These are phyloP conservation scores for Vinca minor DNA, from an alignment of 257 asterid species.

Conservation along the genomic window DNA sequence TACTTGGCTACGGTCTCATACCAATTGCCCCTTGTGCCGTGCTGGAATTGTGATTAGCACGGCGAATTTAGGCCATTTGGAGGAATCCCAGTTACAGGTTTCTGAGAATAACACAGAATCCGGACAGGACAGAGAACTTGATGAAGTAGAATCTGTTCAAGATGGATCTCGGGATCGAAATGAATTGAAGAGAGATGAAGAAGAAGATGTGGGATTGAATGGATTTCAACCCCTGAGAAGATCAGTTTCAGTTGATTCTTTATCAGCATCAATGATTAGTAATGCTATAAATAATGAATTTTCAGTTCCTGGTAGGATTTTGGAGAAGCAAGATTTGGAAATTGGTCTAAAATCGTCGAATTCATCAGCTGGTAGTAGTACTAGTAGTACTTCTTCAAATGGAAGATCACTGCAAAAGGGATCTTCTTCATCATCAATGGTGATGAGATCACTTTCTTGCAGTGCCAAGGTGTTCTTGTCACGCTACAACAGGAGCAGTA, in stretches of 20 bases:
- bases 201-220: constrained; percentile 13
- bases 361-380: constrained; percentile 20
- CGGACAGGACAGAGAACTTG: constrained; percentile 9
- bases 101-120: constrained; percentile 19
- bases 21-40: constrained; percentile 78
- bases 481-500: constrained; percentile 29
- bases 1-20: constrained; percentile 77
- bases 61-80: not conserved
- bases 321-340: constrained; percentile 6
- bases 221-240: constrained; percentile 39
- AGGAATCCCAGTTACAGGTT: constrained; percentile 18
- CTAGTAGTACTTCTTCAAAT: constrained; percentile 19
- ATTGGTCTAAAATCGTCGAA: constrained; percentile 16
- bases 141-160: constrained; percentile 20
- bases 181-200: constrained; percentile 12
- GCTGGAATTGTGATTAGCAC: constrained; percentile 37
- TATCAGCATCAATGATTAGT: constrained; percentile 30
- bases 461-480: constrained; percentile 40
- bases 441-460: constrained; percentile 53
- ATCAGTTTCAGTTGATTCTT: constrained; percentile 47
- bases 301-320: constrained; percentile 16
- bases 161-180: constrained; percentile 7
- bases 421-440: constrained; percentile 10
- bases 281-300: constrained; percentile 22
- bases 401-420: constrained; percentile 21